Conservation (phyloP, 352 stramenopile genomes). For the Pythium coloratum region DNA sequence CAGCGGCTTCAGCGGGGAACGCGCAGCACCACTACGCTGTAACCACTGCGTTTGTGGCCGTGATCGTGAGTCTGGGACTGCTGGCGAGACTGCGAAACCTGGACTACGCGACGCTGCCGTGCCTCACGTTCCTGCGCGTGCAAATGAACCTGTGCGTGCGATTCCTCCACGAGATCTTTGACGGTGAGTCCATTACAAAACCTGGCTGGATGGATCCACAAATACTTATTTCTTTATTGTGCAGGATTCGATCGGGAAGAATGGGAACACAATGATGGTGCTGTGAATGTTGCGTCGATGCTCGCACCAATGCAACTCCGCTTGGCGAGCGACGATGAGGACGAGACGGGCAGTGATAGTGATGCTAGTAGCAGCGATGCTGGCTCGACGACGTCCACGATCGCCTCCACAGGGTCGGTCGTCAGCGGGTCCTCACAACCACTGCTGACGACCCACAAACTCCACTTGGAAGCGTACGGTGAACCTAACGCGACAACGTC, state of each 20-base stretch:
- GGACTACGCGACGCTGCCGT: constrained; percentile 63
- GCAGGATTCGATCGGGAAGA: constrained; percentile 50
- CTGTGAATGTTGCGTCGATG: constrained; percentile 76
- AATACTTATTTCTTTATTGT: constrained; percentile 1
- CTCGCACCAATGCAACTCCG: constrained; percentile 26
- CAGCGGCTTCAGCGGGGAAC: neutral
- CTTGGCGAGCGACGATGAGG: neutral
- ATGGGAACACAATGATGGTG: constrained; percentile 71
- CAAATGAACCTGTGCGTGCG: constrained; percentile 48
- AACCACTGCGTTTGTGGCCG: neutral
- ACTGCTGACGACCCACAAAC: constrained; percentile 20
- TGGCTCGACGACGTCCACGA: constrained; percentile 13
- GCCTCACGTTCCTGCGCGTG: constrained; percentile 20
- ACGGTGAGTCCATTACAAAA: constrained; percentile 28
- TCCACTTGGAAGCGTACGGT: constrained; percentile 11
- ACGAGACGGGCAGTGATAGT: neutral
- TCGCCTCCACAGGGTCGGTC: neutral
- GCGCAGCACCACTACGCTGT: neutral
- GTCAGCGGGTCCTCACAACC: neutral
- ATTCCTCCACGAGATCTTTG: constrained; percentile 55
- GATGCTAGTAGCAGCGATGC: constrained; percentile 16
- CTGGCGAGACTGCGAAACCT: constrained; percentile 40
- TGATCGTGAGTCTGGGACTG: constrained; percentile 34
- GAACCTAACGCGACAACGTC: neutral
- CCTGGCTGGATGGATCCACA: neutral